Conservation (phyloP, 371 early-diverging fungal species). For the Lichtheimia ramosa region DNA sequence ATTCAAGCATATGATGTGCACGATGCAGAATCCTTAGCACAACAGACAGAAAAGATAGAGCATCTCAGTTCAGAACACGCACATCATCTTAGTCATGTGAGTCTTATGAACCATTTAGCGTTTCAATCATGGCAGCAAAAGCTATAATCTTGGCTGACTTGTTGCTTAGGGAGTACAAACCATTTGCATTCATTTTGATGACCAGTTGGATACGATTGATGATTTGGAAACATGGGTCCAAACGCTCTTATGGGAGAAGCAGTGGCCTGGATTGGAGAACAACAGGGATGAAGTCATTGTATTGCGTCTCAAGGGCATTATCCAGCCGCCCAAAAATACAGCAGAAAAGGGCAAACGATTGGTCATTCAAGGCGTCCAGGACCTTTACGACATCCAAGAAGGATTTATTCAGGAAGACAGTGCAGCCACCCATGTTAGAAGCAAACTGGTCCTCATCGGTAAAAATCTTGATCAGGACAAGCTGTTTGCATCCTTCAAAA, state of each 20-base stretch:
- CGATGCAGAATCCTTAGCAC: constrained; percentile 30
- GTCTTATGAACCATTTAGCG: not conserved
- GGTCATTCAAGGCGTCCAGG: constrained; percentile 90
- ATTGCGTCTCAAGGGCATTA: constrained; percentile 83
- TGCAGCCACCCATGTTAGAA: constrained; percentile 30
- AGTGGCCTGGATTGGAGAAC: constrained; percentile 39
- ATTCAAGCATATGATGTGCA: constrained; percentile 72
- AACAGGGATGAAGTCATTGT: constrained; percentile 51
- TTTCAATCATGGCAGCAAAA: constrained; percentile 10
- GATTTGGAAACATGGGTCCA: constrained; percentile 89
- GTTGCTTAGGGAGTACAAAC: constrained; percentile 52
- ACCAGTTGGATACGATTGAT: constrained; percentile 35
- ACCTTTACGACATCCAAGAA: constrained; percentile 85
- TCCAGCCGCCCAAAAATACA: constrained; percentile 49
- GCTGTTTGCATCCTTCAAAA: constrained; percentile 42
- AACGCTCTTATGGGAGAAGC: constrained; percentile 84
- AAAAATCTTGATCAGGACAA: constrained; percentile 43
- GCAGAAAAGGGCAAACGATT: constrained; percentile 37
- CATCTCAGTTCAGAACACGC: constrained; percentile 30
- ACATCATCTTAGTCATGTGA: constrained; percentile 50
- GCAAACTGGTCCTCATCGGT: constrained; percentile 77
- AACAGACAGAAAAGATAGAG: constrained; percentile 33
- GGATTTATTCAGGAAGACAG: constrained; percentile 44
- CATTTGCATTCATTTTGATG: constrained; percentile 42
- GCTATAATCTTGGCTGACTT: not conserved